Conservation (phyloP, 208 protist species). For the Wallacemonas sp. region DNA sequence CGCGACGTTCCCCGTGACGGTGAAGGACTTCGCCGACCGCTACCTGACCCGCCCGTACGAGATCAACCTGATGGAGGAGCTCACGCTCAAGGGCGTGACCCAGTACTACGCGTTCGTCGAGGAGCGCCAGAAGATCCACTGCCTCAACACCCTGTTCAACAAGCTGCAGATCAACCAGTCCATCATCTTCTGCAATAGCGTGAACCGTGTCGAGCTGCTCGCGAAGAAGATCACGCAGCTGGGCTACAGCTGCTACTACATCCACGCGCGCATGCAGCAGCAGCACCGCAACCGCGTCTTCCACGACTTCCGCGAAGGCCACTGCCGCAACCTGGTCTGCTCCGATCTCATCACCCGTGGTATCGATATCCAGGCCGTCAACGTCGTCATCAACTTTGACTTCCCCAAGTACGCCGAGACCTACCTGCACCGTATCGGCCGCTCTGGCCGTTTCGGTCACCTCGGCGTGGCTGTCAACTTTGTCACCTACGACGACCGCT, state of each 20-base stretch:
- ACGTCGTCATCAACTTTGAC: conserved; percentile 99
- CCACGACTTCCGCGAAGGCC: conserved; percentile 98
- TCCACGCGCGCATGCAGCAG: conserved; percentile 99
- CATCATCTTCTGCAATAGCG: conserved; percentile 99
- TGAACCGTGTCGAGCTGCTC: conserved; percentile 99
- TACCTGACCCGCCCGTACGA: conserved; percentile 96
- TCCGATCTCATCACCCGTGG: conserved; percentile 99
- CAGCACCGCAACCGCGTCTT: conserved; percentile 98
- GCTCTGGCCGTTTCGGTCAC: conserved; percentile 97
- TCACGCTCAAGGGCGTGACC: conserved; percentile 98
- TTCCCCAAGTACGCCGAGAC: conserved; percentile 98
- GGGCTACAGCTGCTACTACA: conserved; percentile 99
- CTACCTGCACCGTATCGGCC: conserved; percentile 98
- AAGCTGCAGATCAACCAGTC: conserved; percentile 99
- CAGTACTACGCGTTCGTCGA: conserved; percentile 99
- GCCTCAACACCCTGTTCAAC: conserved; percentile 99
- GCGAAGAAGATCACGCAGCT: conserved; percentile 99
- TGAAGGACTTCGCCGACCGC: conserved; percentile 95
- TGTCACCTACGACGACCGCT: conserved; percentile 97
- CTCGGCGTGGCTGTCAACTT: conserved; percentile 99
- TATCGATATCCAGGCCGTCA: conserved; percentile 99
- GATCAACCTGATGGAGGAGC: conserved; percentile 99
- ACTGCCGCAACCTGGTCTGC: conserved; percentile 98
- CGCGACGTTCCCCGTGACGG: conserved; percentile 98
- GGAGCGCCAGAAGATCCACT: conserved; percentile 99